Percentiles rank a stretch among this genome's conserved stretches.
phyloP scores from a whole-genome alignment of 1,284 basidiomycete species.

The Cerrena zonata region DNA sequence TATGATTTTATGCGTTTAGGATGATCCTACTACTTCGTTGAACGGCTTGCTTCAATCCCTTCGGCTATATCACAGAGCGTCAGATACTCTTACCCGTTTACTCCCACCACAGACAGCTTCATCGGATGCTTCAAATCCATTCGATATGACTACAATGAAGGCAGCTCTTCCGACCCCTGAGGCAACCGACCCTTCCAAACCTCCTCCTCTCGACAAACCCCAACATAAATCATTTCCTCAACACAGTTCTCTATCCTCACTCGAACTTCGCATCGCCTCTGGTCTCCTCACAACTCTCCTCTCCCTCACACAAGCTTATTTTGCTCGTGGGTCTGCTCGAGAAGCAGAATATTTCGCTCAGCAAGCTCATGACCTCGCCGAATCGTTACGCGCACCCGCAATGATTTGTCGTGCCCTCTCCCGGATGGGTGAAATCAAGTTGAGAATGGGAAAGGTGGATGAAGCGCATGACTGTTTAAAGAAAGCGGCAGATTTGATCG shows the following conservation, averaged over 20 bases:
- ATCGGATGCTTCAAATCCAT: conserved; percentile 48
- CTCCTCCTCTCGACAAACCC: conserved; percentile 6
- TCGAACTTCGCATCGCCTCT: conserved; percentile 74
- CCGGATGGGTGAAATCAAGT: conserved; percentile 61
- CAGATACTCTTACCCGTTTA: conserved; percentile 65
- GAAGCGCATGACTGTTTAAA: conserved; percentile 49
- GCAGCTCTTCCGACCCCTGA: conserved; percentile 27
- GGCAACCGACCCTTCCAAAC: conserved; percentile 12
- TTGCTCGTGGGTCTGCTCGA: conserved; percentile 68
- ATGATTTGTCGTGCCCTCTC: conserved; percentile 61
- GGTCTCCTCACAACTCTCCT: conserved; percentile 63
- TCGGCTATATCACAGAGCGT: conserved; percentile 75
- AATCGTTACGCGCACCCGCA: conserved; percentile 58
- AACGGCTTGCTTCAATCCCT: conserved; percentile 65
- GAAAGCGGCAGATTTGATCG: conserved; percentile 44
- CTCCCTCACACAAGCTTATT: conserved; percentile 56
- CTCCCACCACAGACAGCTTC: conserved; percentile 29
- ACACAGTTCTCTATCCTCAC: conserved; percentile 40
- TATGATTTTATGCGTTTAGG: conserved; percentile 36
- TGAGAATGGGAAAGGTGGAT: conserved; percentile 55
- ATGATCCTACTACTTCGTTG: conserved; percentile 58
- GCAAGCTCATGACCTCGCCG: conserved; percentile 66
- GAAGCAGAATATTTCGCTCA: conserved; percentile 79
- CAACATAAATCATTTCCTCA: conserved; percentile 19
- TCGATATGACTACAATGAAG: conserved; percentile 40